phyloP scores from a whole-genome alignment of 495 filamentous ascomycete species.

The Lasiosphaeris hirsuta region DNA sequence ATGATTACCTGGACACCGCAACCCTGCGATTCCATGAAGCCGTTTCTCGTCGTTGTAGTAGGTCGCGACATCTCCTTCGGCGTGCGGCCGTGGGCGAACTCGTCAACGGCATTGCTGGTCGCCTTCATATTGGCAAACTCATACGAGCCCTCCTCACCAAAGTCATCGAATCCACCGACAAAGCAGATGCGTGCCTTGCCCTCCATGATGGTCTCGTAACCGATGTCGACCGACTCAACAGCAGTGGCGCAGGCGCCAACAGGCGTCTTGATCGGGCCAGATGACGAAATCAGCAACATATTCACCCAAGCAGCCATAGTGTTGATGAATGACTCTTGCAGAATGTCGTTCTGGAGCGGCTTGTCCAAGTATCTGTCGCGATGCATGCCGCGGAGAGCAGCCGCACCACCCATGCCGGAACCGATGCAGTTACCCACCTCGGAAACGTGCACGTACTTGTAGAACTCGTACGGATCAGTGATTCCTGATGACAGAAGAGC shows the following conservation, averaged over 20 bases:
- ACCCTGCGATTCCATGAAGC: conserved; percentile 99
- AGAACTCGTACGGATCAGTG: conserved; percentile 99
- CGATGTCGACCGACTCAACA: conserved; percentile 95
- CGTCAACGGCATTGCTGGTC: conserved; percentile 93
- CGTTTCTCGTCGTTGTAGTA: conserved; percentile 91
- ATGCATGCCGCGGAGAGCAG: conserved; percentile 94
- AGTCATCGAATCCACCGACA: conserved; percentile 98
- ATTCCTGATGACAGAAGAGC: conserved; percentile 88
- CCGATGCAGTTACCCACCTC: conserved; percentile 98
- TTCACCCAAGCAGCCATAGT: conserved; percentile 99
- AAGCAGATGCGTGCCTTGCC: conserved; percentile 96
- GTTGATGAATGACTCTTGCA: conserved; percentile 99
- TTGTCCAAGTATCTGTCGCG: conserved; percentile 95
- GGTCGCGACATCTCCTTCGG: conserved; percentile 97
- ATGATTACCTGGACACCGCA: conserved; percentile 98
- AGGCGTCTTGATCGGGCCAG: conserved; percentile 96
- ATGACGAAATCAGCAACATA: conserved; percentile 95
- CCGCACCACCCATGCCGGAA: conserved; percentile 93
- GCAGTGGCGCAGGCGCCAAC: conserved; percentile 97
- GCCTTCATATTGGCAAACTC: conserved; percentile 99
- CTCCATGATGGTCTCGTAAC: conserved; percentile 95
- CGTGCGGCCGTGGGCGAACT: conserved; percentile 91
- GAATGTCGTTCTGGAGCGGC: conserved; percentile 97
- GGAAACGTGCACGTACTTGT: conserved; percentile 98
- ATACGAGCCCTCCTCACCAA: conserved; percentile 98